phyloP scores from a whole-genome alignment of 2,329 filamentous ascomycete genomes.

The Polytolypa hystricis region DNA sequence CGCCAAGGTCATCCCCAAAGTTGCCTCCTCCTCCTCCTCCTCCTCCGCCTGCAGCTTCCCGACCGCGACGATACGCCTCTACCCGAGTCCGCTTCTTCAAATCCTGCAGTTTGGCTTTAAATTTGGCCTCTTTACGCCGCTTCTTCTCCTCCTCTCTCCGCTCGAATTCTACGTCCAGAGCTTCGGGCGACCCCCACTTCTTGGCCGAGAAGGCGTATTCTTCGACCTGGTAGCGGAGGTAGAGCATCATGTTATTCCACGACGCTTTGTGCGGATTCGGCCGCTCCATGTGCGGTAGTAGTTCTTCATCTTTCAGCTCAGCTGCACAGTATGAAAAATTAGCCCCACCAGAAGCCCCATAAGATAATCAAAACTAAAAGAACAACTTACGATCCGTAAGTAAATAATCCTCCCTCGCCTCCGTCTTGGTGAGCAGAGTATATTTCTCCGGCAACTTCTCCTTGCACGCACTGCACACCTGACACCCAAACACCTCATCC shows the following conservation, averaged over 20 bases:
- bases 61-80: slow-evolving; percentile 71
- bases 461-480: slow-evolving; percentile 75
- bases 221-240: slow-evolving; percentile 85
- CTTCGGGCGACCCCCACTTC: slow-evolving; percentile 85
- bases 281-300: slow-evolving; percentile 75
- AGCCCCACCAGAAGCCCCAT: slow-evolving; percentile 5
- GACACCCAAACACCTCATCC: slow-evolving; percentile 69
- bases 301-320: slow-evolving; percentile 76
- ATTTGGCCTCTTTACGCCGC: slow-evolving; percentile 77
- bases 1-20: slow-evolving; percentile 68
- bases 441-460: slow-evolving; percentile 87
- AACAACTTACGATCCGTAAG: slow-evolving; percentile 67
- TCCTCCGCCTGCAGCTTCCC: slow-evolving; percentile 36
- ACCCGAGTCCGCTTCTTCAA: slow-evolving; percentile 88
- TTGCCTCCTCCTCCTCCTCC: slow-evolving; percentile 34
- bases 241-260: slow-evolving; percentile 99
- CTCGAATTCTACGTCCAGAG: slow-evolving; percentile 79
- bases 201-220: slow-evolving; percentile 71
- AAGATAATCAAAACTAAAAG: not conserved
- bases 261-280: slow-evolving; percentile 93
- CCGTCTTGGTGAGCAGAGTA: slow-evolving; percentile 89
- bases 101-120: slow-evolving; percentile 77
- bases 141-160: slow-evolving; percentile 70
- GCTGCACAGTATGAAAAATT: slow-evolving; percentile 38
- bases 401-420: slow-evolving; percentile 89